These are phyloP conservation scores for Psilocybe sp. DNA, from an alignment of 768 basidiomycete species.

Conservation along the genomic window DNA sequence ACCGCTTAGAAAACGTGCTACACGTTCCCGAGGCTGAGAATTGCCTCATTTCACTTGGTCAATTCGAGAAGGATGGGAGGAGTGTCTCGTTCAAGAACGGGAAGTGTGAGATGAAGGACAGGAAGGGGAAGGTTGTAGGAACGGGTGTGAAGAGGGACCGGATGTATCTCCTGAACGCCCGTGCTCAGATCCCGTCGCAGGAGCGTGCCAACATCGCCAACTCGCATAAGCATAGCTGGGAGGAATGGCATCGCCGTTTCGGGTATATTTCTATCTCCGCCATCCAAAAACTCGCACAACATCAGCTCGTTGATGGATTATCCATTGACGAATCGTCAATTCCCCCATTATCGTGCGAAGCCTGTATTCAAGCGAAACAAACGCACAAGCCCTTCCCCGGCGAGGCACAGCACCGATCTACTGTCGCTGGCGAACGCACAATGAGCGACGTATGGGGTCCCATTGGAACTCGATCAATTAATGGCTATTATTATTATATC, in stretches of 20 bases:
- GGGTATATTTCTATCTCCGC: conserved; percentile 21
- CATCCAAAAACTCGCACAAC: conserved; percentile 13
- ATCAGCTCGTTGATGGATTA: conserved; percentile 17
- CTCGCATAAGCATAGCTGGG: conserved; percentile 16
- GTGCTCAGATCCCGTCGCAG: neutral
- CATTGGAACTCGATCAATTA: conserved; percentile 15
- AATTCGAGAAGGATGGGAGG: conserved; percentile 18
- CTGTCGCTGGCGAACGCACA: conserved; percentile 16
- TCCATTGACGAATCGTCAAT: conserved; percentile 13
- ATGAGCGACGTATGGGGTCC: conserved; percentile 31
- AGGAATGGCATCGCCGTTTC: conserved; percentile 22
- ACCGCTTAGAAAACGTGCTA: conserved; percentile 14
- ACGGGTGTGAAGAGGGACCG: conserved; percentile 4
- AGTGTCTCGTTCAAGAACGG: conserved; percentile 7
- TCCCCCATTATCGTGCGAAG: conserved; percentile 21
- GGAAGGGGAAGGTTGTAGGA: conserved; percentile 10
- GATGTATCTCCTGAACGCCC: conserved; percentile 19
- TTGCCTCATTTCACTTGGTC: conserved; percentile 16
- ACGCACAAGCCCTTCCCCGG: conserved; percentile 27
- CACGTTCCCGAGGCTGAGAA: conserved; percentile 20
- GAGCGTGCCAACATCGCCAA: conserved; percentile 9
- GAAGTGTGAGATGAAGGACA: conserved; percentile 7
- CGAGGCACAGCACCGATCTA: conserved; percentile 19
- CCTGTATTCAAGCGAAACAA: conserved; percentile 33
- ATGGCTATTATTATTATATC: conserved; percentile 23